phyloP scores from a whole-genome alignment of 2,329 filamentous ascomycete genomes.

The Magnaporthales sp. region DNA sequence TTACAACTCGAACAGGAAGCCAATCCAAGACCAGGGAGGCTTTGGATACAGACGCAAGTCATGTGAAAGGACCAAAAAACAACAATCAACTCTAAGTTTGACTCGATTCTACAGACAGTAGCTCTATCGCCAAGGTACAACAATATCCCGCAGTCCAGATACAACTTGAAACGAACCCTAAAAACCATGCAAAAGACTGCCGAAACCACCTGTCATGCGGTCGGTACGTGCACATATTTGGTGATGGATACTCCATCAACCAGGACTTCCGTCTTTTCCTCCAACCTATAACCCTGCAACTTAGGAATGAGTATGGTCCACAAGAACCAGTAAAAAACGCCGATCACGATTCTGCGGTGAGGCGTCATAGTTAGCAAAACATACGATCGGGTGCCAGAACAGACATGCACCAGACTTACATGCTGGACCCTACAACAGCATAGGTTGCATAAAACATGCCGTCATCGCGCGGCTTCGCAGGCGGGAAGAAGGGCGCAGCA shows the following conservation, averaged over 20 bases:
- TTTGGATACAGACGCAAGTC: too few species aligned
- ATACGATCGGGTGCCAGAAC: neutral
- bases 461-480: slow-evolving; percentile 34
- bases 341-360: slow-evolving; percentile 41
- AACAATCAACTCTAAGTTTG: too few species aligned
- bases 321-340: slow-evolving; percentile 58
- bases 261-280: slow-evolving; percentile 51
- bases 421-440: slow-evolving; percentile 40
- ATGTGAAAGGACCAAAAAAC: too few species aligned
- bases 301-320: slow-evolving; percentile 54
- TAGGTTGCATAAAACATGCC: slow-evolving; percentile 45
- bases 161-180: too few species aligned
- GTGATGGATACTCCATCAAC: slow-evolving; percentile 51
- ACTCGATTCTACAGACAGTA: too few species aligned
- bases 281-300: slow-evolving; percentile 50
- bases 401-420: slow-evolving; percentile 33
- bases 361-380: neutral
- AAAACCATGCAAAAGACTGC: too few species aligned
- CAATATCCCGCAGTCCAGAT: too few species aligned
- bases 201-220: too few species aligned
- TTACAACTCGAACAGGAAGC: too few species aligned
- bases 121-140: too few species aligned
- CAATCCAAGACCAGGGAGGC: too few species aligned
- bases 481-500: slow-evolving; percentile 54
- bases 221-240: too few species aligned